phyloP scores from a whole-genome alignment of 2,329 filamentous ascomycete species.

The Didymosphaeria variabile region DNA sequence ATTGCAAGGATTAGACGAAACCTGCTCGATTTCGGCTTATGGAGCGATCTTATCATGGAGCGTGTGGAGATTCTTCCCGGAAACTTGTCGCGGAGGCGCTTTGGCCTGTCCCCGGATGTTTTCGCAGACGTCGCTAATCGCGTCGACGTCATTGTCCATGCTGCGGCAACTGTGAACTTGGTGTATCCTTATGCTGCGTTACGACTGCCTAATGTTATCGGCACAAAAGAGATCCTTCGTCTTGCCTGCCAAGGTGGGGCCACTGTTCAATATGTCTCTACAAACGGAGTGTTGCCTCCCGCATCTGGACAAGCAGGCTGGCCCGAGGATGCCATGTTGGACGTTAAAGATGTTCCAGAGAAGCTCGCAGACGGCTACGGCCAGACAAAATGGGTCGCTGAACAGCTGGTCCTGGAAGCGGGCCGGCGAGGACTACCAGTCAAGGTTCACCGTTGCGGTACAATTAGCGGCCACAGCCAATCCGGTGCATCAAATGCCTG shows the following conservation, averaged over 20 bases:
- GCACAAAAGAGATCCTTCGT: conserved; percentile 78
- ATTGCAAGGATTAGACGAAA: conserved; percentile 79
- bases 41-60: conserved; percentile 80
- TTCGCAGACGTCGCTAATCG: conserved; percentile 72
- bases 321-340: conserved; percentile 73
- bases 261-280: conserved; percentile 81
- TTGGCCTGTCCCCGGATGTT: conserved; percentile 71
- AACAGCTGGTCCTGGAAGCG: conserved; percentile 76
- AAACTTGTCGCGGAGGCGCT: conserved; percentile 72
- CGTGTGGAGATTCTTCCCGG: conserved; percentile 79
- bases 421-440: conserved; percentile 73
- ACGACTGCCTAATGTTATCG: conserved; percentile 77
- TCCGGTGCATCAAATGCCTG: conserved; percentile 81
- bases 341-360: conserved; percentile 72
- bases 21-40: conserved; percentile 78
- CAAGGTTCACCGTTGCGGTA: conserved; percentile 76
- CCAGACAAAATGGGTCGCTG: conserved; percentile 83
- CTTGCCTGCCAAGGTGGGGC: conserved; percentile 73
- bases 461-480: conserved; percentile 79
- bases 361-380: conserved; percentile 78
- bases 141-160: conserved; percentile 78
- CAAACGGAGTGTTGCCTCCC: conserved; percentile 79
- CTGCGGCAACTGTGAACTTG: conserved; percentile 75
- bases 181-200: conserved; percentile 84
- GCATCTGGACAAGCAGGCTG: conserved; percentile 69